These are phyloP conservation scores for Pyrenochaeta sp. DNA, from an alignment of 2,329 filamentous ascomycete genomes.

Conservation along the genomic window DNA sequence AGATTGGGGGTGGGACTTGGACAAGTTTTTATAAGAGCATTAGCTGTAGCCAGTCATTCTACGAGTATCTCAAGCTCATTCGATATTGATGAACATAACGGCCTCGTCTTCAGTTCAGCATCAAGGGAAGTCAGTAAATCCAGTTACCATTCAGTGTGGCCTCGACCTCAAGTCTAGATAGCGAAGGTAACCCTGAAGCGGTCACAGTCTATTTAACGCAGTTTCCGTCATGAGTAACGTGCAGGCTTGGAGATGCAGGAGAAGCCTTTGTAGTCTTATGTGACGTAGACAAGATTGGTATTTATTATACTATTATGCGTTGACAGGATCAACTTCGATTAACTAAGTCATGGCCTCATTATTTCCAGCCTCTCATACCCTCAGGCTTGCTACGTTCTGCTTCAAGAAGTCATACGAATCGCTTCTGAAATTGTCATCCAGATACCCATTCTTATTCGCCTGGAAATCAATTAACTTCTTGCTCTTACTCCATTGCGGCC, in stretches of 20 bases:
- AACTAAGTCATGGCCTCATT: not conserved
- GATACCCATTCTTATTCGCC: constrained; percentile 45
- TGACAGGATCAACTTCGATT: not conserved
- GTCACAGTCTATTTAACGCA: too few species aligned
- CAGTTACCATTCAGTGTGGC: not conserved
- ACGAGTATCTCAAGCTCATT: not conserved
- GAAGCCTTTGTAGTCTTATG: too few species aligned
- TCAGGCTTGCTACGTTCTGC: constrained; percentile 29
- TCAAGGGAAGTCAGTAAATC: not conserved
- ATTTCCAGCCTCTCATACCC: constrained; percentile 11
- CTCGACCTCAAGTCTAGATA: too few species aligned
- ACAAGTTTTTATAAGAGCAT: too few species aligned
- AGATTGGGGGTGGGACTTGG: too few species aligned
- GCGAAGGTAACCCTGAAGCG: too few species aligned
- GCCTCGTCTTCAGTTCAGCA: not conserved
- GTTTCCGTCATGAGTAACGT: too few species aligned
- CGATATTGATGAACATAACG: not conserved
- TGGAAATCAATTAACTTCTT: constrained; percentile 63
- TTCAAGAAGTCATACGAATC: constrained; percentile 55
- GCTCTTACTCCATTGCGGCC: constrained; percentile 63
- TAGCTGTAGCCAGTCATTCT: not conserved
- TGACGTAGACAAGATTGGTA: not conserved
- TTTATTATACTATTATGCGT: not conserved
- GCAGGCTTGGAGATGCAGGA: too few species aligned
- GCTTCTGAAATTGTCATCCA: constrained; percentile 60